These are phyloP conservation scores for Colletotrichum sp. DNA, from an alignment of 2,329 filamentous ascomycete genomes.

Conservation along the genomic window DNA sequence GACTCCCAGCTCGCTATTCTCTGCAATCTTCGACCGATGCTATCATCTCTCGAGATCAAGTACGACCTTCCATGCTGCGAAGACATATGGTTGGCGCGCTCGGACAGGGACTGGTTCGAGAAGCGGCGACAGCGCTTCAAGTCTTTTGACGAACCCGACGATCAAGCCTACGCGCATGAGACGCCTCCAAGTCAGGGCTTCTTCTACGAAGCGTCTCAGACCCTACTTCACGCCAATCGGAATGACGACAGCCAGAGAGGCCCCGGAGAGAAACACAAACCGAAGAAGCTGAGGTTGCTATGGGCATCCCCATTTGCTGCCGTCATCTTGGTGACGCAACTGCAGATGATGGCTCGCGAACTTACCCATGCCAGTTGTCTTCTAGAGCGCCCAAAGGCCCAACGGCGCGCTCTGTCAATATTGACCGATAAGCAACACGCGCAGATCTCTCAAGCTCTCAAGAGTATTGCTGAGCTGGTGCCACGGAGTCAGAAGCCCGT, in stretches of 20 bases:
- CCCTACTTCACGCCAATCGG: not conserved
- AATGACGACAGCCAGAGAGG: not conserved
- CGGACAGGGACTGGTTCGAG: not conserved
- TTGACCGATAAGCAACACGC: conserved; percentile 7
- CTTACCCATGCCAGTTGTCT: conserved; percentile 6
- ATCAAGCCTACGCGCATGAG: not conserved
- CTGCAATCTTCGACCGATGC: conserved; percentile 5
- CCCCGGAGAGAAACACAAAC: not conserved
- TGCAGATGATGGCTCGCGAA: conserved; percentile 8
- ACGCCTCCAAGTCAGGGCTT: not conserved
- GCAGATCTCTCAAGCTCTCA: not conserved
- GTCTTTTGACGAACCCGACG: conserved; percentile 6
- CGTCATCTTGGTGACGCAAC: conserved; percentile 4
- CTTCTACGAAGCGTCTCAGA: conserved; percentile 3
- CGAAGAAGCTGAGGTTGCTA: not conserved
- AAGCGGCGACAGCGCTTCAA: not conserved
- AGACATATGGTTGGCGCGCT: conserved; percentile 4
- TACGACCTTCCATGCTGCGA: conserved; percentile 8
- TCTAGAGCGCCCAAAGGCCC: not conserved
- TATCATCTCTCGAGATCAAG: conserved; percentile 10
- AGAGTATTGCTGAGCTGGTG: not conserved
- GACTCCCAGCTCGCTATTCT: conserved; percentile 3
- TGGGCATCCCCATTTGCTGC: conserved; percentile 6
- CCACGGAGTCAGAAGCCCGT: not conserved
- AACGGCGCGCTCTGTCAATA: not conserved